phyloP scores from a whole-genome alignment of 768 basidiomycete genomes.

The Russula brevipes region DNA sequence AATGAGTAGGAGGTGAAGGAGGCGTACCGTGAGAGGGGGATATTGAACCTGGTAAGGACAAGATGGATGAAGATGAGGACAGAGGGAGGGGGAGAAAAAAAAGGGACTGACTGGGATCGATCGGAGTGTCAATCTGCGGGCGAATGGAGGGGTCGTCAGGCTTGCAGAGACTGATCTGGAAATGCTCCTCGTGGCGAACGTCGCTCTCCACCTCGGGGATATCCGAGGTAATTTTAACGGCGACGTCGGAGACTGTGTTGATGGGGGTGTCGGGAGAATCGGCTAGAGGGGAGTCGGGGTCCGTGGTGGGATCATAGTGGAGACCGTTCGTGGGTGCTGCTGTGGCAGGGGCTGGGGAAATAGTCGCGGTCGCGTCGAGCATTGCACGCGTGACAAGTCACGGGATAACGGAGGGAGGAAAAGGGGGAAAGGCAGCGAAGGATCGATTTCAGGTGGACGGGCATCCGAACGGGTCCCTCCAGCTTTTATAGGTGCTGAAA shows the following conservation, averaged over 20 bases:
- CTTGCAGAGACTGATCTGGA: conserved; percentile 44
- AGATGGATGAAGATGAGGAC: conserved; percentile 3
- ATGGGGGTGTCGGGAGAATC: conserved; percentile 62
- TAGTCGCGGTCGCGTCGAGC: conserved; percentile 46
- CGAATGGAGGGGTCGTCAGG: conserved; percentile 41
- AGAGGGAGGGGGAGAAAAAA: conserved; percentile 22
- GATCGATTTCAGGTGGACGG: conserved; percentile 60
- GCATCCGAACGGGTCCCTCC: conserved; percentile 54
- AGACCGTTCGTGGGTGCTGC: conserved; percentile 28
- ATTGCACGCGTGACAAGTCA: conserved; percentile 75
- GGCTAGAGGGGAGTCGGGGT: conserved; percentile 29
- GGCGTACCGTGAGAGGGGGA: conserved; percentile 44
- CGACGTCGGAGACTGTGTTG: conserved; percentile 43
- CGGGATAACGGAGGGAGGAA: conserved; percentile 36
- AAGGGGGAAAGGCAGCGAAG: conserved; percentile 41
- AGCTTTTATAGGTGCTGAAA: conserved; percentile 76
- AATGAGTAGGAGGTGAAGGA: conserved; percentile 42
- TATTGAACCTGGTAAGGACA: conserved; percentile 38
- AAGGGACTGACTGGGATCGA: conserved; percentile 45
- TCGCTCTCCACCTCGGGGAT: conserved; percentile 60
- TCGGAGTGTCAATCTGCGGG: conserved; percentile 41
- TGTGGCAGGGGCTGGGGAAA: conserved; percentile 20
- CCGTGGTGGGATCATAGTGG: conserved; percentile 18
- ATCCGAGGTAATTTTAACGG: conserved; percentile 62
- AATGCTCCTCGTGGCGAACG: conserved; percentile 59